Evolutionary conservation across 495 filamentous ascomycete species (phyloP).

Genomic region (Neurospora sp.): DNA sequence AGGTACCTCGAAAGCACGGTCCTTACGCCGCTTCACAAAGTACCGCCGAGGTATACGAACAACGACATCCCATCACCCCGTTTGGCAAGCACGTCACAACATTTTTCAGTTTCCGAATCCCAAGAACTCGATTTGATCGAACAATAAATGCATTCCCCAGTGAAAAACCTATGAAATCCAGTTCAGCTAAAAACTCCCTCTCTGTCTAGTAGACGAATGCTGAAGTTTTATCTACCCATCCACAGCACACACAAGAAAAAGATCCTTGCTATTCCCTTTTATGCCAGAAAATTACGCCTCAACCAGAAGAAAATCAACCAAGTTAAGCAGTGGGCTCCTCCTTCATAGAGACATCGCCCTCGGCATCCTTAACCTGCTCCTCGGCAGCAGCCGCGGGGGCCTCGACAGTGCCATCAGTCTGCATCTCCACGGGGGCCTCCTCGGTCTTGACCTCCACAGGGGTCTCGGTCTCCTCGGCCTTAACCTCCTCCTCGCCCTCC

Average conservation of each 20-base stretch:
- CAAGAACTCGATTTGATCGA: not conserved
- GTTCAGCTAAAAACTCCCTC: not conserved
- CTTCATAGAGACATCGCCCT: not conserved
- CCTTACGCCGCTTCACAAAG: no score
- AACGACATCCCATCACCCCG: not conserved
- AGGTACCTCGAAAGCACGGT: no score
- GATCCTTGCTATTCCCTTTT: not conserved
- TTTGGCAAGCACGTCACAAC: not conserved
- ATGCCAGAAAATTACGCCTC: not conserved
- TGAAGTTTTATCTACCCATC: not conserved
- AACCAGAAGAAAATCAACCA: not conserved
- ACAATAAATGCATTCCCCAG: not conserved
- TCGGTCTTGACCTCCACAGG: slow-evolving; percentile 4
- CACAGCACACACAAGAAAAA: not conserved
- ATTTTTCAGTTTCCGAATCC: not conserved
- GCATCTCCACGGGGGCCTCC: slow-evolving; percentile 2
- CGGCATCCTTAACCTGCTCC: not conserved
- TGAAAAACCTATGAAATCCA: not conserved
- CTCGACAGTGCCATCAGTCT: not conserved
- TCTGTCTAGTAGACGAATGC: not conserved
- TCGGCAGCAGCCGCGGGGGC: not conserved
- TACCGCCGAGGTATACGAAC: no score
- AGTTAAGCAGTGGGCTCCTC: not conserved
- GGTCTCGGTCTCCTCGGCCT: slow-evolving; percentile 4
- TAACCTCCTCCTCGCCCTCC: slow-evolving; percentile 12